phyloP scores from a whole-genome alignment of 2,329 filamentous ascomycete genomes.

The Torrubiella hemipterigena region DNA sequence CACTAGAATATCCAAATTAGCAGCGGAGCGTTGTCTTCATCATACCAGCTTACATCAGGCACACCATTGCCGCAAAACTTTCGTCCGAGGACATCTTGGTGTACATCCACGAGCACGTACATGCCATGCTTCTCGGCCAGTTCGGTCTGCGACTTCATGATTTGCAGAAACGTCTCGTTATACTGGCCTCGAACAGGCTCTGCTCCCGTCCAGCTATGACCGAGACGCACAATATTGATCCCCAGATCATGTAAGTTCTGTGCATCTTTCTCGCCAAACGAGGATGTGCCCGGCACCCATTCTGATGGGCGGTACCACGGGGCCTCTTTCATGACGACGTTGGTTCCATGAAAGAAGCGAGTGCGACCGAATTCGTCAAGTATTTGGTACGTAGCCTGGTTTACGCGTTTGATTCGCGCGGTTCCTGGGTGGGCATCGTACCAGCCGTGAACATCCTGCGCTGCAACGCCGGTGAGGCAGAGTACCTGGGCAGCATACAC shows the following conservation, averaged over 20 bases:
- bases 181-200: conserved; percentile 9
- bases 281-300: conserved; percentile 8
- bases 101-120: conserved; percentile 10
- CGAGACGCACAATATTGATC: conserved; percentile 9
- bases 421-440: conserved; percentile 9
- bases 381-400: conserved; percentile 9
- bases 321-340: conserved; percentile 10
- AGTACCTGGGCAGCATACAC: no score
- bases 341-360: conserved; percentile 11
- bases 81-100: conserved; percentile 8
- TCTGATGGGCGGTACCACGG: conserved; percentile 10
- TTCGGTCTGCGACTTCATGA: conserved; percentile 9
- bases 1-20: conserved; percentile 5
- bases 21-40: neutral
- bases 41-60: conserved; percentile 7
- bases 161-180: conserved; percentile 9
- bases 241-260: conserved; percentile 9
- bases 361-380: conserved; percentile 9
- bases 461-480: neutral
- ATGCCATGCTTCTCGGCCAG: conserved; percentile 10
- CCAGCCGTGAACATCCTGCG: conserved; percentile 7
- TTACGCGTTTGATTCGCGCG: conserved; percentile 7
- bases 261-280: conserved; percentile 10
- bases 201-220: conserved; percentile 9
- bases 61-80: conserved; percentile 10